phyloP scores from a whole-genome alignment of 306 rosid species.

The Canavalia gladiata region DNA sequence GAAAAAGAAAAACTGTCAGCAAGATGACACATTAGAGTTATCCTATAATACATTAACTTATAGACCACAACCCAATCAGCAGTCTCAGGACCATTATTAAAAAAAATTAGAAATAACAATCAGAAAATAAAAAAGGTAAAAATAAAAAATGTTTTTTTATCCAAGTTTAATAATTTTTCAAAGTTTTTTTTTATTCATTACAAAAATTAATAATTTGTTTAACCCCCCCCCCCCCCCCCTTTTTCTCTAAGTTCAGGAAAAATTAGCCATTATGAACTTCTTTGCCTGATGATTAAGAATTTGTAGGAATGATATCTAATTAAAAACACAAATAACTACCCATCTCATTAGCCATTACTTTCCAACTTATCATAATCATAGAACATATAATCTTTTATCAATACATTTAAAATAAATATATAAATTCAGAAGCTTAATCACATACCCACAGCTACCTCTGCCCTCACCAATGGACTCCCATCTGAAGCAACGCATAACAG shows the following conservation, averaged over 20 bases:
- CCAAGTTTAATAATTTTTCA: constrained; percentile 8
- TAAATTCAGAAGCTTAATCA: constrained; percentile 49
- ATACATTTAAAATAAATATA: constrained; percentile 25
- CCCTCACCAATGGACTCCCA: constrained; percentile 99
- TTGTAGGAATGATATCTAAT: neutral
- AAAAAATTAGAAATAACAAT: constrained; percentile 1
- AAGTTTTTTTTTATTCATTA: constrained; percentile 18
- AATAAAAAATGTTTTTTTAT: neutral
- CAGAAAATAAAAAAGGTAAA: neutral
- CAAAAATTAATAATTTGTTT: neutral
- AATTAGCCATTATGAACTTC: constrained; percentile 14
- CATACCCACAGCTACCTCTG: constrained; percentile 98
- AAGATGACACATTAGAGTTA: neutral
- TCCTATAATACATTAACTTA: neutral
- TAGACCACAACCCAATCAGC: constrained; percentile 14
- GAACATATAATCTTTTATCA: constrained; percentile 14
- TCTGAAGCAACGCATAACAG: constrained; percentile 87
- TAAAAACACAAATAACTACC: neutral
- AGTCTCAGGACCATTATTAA: neutral
- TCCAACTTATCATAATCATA: constrained; percentile 25
- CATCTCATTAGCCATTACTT: neutral
- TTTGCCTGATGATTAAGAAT: constrained; percentile 26
- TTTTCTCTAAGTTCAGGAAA: constrained; percentile 14
- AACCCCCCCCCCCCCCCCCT: neutral
- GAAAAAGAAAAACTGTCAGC: constrained; percentile 35